Conservation (phyloP, 768 basidiomycete species). For the Porpolomopsis calyptriformis region DNA sequence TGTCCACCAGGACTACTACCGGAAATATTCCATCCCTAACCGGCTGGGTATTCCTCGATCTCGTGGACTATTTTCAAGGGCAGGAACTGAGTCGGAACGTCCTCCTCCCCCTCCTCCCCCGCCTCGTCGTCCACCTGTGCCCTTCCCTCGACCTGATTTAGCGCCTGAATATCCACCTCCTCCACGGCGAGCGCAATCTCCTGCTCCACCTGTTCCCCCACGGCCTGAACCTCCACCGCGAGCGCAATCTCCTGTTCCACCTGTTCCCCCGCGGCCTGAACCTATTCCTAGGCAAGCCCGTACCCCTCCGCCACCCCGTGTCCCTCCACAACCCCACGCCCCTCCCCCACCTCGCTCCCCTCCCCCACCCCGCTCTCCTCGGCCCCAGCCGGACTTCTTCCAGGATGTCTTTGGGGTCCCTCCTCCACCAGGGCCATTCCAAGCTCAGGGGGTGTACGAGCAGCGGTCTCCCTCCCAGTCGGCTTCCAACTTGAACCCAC, state of each 20-base stretch:
- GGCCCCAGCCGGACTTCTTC: slow-evolving; percentile 1
- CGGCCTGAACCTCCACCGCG: slow-evolving; percentile 15
- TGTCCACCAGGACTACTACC: slow-evolving; percentile 40
- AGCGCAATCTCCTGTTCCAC: slow-evolving; percentile 15
- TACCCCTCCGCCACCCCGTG: slow-evolving; percentile 11
- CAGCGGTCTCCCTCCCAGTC: slow-evolving; percentile 8
- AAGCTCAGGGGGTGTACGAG: slow-evolving; percentile 10
- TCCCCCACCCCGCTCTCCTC: slow-evolving; percentile 8
- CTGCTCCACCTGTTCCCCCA: slow-evolving; percentile 13
- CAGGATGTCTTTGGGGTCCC: slow-evolving; percentile 11
- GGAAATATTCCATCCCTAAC: slow-evolving; percentile 52
- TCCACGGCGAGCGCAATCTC: slow-evolving; percentile 16
- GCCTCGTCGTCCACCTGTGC: slow-evolving; percentile 19
- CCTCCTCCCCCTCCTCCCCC: slow-evolving; percentile 26
- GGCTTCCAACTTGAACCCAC: neutral
- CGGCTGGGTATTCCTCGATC: slow-evolving; percentile 23
- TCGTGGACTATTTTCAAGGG: slow-evolving; percentile 40
- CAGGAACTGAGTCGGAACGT: slow-evolving; percentile 20
- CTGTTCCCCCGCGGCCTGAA: slow-evolving; percentile 10
- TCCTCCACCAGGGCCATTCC: slow-evolving; percentile 14
- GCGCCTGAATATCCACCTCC: slow-evolving; percentile 32
- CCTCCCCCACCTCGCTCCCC: slow-evolving; percentile 3
- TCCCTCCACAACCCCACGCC: slow-evolving; percentile 14
- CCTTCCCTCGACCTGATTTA: slow-evolving; percentile 56
- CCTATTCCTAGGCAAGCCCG: too few species aligned